These are phyloP conservation scores for Corylus americana DNA, from an alignment of 306 rosid genomes.

Conservation along the genomic window DNA sequence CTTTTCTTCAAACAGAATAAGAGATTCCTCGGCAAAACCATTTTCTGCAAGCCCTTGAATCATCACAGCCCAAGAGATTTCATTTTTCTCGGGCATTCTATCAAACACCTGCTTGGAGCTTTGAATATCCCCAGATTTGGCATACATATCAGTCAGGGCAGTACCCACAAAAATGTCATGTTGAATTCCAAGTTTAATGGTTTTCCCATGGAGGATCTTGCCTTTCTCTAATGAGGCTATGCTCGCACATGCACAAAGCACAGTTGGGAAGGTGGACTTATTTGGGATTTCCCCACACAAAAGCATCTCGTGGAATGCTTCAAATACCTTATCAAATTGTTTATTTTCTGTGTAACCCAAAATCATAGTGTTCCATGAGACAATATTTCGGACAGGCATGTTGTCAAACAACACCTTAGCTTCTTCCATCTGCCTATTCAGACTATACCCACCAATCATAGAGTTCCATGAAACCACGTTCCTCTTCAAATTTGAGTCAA, in stretches of 20 bases:
- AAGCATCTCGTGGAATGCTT: slow-evolving; percentile 17
- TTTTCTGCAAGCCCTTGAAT: slow-evolving; percentile 25
- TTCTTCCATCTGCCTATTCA: slow-evolving; percentile 24
- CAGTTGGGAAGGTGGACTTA: slow-evolving; percentile 11
- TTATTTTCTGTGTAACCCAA: slow-evolving; percentile 18
- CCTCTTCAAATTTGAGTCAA: slow-evolving; percentile 13
- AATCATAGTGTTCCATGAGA: slow-evolving; percentile 17
- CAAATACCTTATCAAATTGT: slow-evolving; percentile 13
- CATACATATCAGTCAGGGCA: slow-evolving; percentile 15
- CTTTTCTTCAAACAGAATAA: slow-evolving; percentile 20
- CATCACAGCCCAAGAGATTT: slow-evolving; percentile 17
- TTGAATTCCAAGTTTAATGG: slow-evolving; percentile 9
- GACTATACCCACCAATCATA: slow-evolving; percentile 13
- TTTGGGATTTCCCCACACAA: slow-evolving; percentile 17
- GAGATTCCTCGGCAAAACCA: slow-evolving; percentile 15
- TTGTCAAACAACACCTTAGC: slow-evolving; percentile 15
- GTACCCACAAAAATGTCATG: slow-evolving; percentile 19
- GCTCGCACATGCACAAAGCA: slow-evolving; percentile 12
- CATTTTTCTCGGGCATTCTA: slow-evolving; percentile 16
- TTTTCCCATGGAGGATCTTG: slow-evolving; percentile 20
- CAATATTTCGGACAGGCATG: slow-evolving; percentile 9
- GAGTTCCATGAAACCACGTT: slow-evolving; percentile 19
- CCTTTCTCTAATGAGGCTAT: slow-evolving; percentile 19
- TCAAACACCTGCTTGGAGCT: slow-evolving; percentile 11
- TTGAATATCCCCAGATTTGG: slow-evolving; percentile 19